Evolutionary conservation across 805 yeast species (phyloP), one percentile per base, ranked within the genome.

Genomic region (Ogataea dorogensis): DNA sequence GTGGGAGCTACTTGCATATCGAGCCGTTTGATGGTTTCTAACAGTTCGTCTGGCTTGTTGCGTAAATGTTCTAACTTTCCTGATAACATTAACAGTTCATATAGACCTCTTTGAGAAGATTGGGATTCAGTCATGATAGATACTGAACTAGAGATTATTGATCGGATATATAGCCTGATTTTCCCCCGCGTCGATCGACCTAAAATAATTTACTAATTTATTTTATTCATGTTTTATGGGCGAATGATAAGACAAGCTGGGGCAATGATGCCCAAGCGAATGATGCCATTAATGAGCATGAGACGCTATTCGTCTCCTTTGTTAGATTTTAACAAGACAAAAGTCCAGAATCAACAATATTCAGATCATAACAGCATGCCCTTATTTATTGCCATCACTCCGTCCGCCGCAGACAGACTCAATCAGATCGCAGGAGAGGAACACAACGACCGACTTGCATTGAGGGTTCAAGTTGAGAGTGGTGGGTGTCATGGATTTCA

Each of bases 401-500:
- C 59, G 27, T 44, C 66, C 12, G 81, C 81, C 2, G 61, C 70
- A 18, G 56, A 54, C 7, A 83, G 81, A 56, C 63, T 86, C 27
- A 70, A 68, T 18, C 50, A 49, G 3, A 70, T 86, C 7, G 70
- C 77, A 9, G 48, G 56, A 5, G 67, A 65, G 7, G 94, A 86
- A 38, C 47, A 64, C 7, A 73, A 80, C 35, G 75, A 77, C 1
- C 64, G 77, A 21, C 52, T 79, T n/a, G 86, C 87, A 0, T 64
- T 91, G 13, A 67, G 83, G 33, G 76, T 91, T 3, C 65, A 70
- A 9, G 97, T 93, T 7, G 96, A 88, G 50, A 83, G 95, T 53
- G 98, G 98, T 7, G 98, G 98, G 1, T 93, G 98, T 58, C 98
- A 93, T 59, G 98, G 98, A 13, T 93, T 86, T 62, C 98, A 93